These are phyloP conservation scores for Trichophyton equinum DNA, from an alignment of 2,329 filamentous ascomycete genomes.

Conservation along the genomic window DNA sequence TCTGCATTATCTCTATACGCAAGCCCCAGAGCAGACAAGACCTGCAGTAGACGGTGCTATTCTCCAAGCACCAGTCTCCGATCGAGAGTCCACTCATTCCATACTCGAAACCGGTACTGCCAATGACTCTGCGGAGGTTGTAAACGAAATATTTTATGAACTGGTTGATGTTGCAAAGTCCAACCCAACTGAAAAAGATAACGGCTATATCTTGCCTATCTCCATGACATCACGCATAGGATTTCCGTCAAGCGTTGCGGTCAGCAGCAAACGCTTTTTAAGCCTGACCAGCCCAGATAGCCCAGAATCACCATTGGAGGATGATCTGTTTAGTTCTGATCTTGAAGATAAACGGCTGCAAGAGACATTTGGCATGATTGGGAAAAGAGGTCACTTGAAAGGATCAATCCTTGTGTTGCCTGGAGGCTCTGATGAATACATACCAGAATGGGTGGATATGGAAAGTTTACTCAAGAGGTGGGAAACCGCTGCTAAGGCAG, in stretches of 20 bases:
- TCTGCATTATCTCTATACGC: slow-evolving; percentile 47
- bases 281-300: slow-evolving; percentile 42
- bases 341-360: slow-evolving; percentile 46
- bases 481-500: slow-evolving; percentile 29
- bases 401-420: slow-evolving; percentile 33
- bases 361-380: slow-evolving; percentile 50
- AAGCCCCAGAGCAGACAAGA: slow-evolving; percentile 22
- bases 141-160: slow-evolving; percentile 21
- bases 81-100: slow-evolving; percentile 49
- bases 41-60: slow-evolving; percentile 59
- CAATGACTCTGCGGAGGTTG: slow-evolving; percentile 9
- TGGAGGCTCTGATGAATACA: slow-evolving; percentile 36
- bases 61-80: slow-evolving; percentile 66
- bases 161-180: slow-evolving; percentile 24
- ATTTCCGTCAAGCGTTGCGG: slow-evolving; percentile 27
- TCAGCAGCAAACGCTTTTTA: slow-evolving; percentile 47
- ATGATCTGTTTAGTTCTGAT: slow-evolving; percentile 82
- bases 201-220: slow-evolving; percentile 24
- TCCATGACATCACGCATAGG: slow-evolving; percentile 24
- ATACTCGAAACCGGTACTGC: slow-evolving; percentile 15
- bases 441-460: slow-evolving; percentile 35
- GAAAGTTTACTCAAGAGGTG: slow-evolving; percentile 32
- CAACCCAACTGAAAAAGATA: slow-evolving; percentile 14
- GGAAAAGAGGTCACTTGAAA: slow-evolving; percentile 25
- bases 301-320: slow-evolving; percentile 51